Evolutionary conservation across 2,329 filamentous ascomycete genomes (phyloP).

Genomic region (Calonectria pseudoreteaudii): DNA sequence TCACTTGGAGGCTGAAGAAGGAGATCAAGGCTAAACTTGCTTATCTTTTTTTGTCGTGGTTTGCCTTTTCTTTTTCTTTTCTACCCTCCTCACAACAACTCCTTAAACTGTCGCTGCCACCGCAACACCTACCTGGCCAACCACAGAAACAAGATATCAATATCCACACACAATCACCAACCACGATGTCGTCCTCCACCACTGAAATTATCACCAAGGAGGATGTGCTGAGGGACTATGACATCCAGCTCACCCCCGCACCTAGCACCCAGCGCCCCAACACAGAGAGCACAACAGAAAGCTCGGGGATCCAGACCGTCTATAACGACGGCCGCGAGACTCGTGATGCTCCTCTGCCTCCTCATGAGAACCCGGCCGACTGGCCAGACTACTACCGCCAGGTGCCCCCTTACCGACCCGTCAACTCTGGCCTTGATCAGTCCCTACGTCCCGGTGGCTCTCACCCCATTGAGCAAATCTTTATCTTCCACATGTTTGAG

Average conservation of each 20-base stretch:
- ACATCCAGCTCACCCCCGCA: constrained; percentile 16
- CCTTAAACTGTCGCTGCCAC: neutral
- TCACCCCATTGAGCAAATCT: constrained; percentile 6
- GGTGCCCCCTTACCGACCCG: constrained; percentile 18
- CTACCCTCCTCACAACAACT: neutral
- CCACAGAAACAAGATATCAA: neutral
- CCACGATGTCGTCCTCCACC: constrained; percentile 17
- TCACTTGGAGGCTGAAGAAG: neutral
- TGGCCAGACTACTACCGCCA: constrained; percentile 25
- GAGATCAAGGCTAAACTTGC: neutral
- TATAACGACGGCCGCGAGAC: neutral
- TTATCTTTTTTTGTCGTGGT: neutral
- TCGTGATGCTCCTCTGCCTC: constrained; percentile 1
- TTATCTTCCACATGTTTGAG: constrained; percentile 23
- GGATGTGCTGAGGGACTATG: constrained; percentile 22
- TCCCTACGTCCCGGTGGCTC: constrained; percentile 12
- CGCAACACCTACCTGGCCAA: neutral
- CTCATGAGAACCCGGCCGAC: constrained; percentile 13
- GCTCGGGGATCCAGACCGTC: neutral
- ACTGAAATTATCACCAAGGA: constrained; percentile 12
- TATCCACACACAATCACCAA: neutral
- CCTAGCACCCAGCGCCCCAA: neutral
- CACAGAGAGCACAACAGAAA: neutral
- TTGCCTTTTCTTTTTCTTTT: neutral
- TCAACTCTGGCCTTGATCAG: constrained; percentile 4